Evolutionary conservation across 176 grass and related monocot genomes (phyloP), one percentile per base, ranked within the genome.

Genomic region (Rhynchospora breviuscula): DNA sequence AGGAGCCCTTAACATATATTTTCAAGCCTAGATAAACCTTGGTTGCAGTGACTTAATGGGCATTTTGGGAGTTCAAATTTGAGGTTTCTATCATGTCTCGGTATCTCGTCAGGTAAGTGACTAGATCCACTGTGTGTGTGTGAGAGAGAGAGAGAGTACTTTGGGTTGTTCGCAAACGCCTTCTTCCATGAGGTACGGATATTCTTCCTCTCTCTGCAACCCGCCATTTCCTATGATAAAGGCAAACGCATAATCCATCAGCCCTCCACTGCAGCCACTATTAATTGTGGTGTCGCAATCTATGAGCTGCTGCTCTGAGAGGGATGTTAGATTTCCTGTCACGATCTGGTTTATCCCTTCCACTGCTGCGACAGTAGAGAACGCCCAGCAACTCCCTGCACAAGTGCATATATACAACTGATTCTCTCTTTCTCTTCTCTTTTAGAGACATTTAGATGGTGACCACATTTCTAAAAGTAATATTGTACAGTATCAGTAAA

Each of bases 381-480:
- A 97, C 3, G 94, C 91, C 94, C 94, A 97, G 79, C 94, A 97
- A 82, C 94, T 89, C 35, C 94, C 94, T 97, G 70, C 63, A 79
- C 19, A 59, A 40, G 35, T 40, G 35, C 35, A 40, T 40, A 29
- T 44, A 82, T 82, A 74, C 4, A 25, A 29, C 31, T 22, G 35
- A 40, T 40, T 40, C 4, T 40, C 35, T 40, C 35, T 49, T 4
- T 59, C 17, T 18, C 26, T 29, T 29, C 26, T 19, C 25, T 19
- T 74, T 13, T 25, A 19, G 25, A 51, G 19, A 51, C 11, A 31
- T 56, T 71, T 78, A 7, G 22, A 23, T 21, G 8, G 35, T 5
- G 35, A 40, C 3, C 35, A 40, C 35, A 40, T 40, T 40, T 40
- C 4, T 40, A 40, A 40, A 40, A 40, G 35, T 40, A 40, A 40